Conservation (phyloP, 345 rosid genomes). For the Populus deltoides region DNA sequence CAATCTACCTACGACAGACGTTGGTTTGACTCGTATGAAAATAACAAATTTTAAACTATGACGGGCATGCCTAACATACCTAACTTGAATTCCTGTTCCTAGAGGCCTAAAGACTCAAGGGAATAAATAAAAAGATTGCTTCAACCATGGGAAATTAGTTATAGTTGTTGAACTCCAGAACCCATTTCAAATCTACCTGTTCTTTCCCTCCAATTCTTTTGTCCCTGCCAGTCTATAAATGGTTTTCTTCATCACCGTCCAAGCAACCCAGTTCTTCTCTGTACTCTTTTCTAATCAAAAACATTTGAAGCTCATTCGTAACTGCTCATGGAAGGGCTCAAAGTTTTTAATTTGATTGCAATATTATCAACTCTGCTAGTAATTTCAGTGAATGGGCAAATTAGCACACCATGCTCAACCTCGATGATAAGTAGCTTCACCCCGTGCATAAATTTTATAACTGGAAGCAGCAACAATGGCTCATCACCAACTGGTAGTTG, state of each 20-base stretch:
- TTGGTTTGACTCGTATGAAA: neutral
- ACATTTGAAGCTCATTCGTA: neutral
- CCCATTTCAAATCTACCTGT: constrained; percentile 32
- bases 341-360: constrained; percentile 20
- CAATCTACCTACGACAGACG: neutral
- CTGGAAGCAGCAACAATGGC: constrained; percentile 68
- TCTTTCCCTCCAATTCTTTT: constrained; percentile 15
- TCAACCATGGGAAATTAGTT: constrained; percentile 16
- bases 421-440: constrained; percentile 76
- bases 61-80: constrained; percentile 28
- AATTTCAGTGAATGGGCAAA: constrained; percentile 51
- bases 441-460: constrained; percentile 72
- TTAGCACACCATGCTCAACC: constrained; percentile 71
- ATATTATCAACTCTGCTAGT: constrained; percentile 18
- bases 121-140: constrained; percentile 9
- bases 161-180: constrained; percentile 45
- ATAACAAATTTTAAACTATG: neutral
- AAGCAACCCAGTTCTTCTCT: neutral
- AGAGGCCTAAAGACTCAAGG: neutral
- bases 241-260: neutral
- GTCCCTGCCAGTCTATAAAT: constrained; percentile 18
- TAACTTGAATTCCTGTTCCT: constrained; percentile 2
- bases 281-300: neutral
- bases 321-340: constrained; percentile 23
- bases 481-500: constrained; percentile 58